Evolutionary conservation across 148 eudicot genomes (phyloP).

Genomic region (Persicaria maculosa): DNA sequence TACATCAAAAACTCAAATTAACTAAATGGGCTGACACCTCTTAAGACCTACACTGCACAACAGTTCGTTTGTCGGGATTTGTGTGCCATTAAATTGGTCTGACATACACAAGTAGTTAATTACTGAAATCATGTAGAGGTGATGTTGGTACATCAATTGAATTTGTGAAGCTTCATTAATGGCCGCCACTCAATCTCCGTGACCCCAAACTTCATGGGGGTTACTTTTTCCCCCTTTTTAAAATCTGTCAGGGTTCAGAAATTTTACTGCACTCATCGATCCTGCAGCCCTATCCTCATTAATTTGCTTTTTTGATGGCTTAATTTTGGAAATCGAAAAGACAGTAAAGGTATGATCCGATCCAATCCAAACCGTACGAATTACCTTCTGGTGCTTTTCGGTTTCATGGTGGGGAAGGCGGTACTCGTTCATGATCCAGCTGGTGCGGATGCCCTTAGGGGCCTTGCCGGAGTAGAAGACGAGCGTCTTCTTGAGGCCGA

Average conservation of each 20-base stretch:
- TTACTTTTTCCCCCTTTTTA: neutral
- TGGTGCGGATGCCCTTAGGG: constrained; percentile 58
- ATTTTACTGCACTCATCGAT: neutral
- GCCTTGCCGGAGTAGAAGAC: constrained; percentile 71
- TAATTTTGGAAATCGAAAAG: neutral
- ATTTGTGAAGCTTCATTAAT: neutral
- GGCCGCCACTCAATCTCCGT: constrained; percentile 3
- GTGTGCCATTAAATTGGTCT: neutral
- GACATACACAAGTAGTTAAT: constrained; percentile 1
- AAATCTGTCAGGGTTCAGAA: neutral
- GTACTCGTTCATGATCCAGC: constrained; percentile 79
- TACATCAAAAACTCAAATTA: constrained; percentile 13
- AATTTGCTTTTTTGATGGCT: neutral
- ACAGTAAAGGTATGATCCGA: no score
- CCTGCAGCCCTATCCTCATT: neutral
- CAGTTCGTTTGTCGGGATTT: neutral
- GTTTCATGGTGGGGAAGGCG: constrained; percentile 71
- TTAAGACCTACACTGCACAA: no score
- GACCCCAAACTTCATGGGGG: neutral
- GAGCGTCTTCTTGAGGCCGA: constrained; percentile 55
- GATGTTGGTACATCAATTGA: neutral
- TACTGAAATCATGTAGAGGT: neutral
- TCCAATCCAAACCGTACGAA: neutral
- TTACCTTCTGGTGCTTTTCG: constrained; percentile 26
- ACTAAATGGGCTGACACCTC: neutral